Evolutionary conservation across 208 protist genomes (phyloP), one percentile per base, ranked within the genome.

Genomic region (Jaenimonas drosophilae): DNA sequence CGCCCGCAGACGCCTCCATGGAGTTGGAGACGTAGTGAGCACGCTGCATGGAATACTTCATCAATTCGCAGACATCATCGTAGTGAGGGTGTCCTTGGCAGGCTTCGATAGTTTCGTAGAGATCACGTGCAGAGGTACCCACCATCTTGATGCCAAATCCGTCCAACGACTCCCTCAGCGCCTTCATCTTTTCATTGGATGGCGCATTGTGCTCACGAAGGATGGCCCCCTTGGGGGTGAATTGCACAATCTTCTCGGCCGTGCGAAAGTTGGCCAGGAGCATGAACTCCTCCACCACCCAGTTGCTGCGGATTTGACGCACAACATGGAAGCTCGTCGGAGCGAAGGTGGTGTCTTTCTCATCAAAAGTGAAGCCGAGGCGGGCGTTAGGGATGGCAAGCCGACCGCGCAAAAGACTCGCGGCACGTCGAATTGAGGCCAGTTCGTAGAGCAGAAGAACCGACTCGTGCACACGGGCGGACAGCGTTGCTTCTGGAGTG

Each of bases 211-310:
- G 94, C 30, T 86, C 72, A 20, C 94, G 78, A 53, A 97, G 55
- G 28, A 95, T 59, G 7, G 94, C 90, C 64, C 70, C 77, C 19
- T 69, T 64, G 0, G 91, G 89, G 57, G 88, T 96, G 27, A 48
- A 62, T 24, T 60, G 53, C 33, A 75, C 73, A 32, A 96, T 87
- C 31, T 71, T 64, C 28, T 66, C 52, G 29, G 94, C 91, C 3
- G 90, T 93, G 2, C 76, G 81, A 30, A 79, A 73, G 61, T 98
- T 98, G n/a, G 93, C 95, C 51, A 96, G 90, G 36, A 98, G 70
- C 95, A 98, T 98, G 74, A 94, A 98, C 57, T 98, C 93, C 65
- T 98, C 95, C 54, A 98, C 91, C 76, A 97, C 82, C 21, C 88
- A 96, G 54, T 96, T 95, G 4, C 91, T 88, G 48, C 95, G 84